A percentile compares a stretch with the other conserved stretches of the same genome.
Conservation (phyloP, 208 protist genomes). For the Tritrichomonas foetus region DNA sequence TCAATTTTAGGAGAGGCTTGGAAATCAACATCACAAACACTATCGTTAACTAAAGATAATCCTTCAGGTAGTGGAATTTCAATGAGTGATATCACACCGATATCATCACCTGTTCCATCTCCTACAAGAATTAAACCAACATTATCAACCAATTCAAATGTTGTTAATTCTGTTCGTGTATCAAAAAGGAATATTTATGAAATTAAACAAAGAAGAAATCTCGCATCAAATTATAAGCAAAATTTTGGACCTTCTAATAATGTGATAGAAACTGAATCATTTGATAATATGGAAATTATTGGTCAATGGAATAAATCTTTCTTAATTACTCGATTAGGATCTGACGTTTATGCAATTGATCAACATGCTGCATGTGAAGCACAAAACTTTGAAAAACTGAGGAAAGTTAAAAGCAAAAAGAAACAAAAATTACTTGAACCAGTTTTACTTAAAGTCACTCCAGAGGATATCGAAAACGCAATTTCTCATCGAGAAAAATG, state of each 20-base stretch:
- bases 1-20: not conserved
- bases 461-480: not conserved
- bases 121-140: not conserved
- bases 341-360: slow-evolving; percentile 11
- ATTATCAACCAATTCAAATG: not conserved
- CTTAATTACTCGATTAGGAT: not conserved
- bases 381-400: slow-evolving; percentile 7
- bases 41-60: not conserved
- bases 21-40: not conserved
- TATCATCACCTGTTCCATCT: not conserved
- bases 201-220: not conserved
- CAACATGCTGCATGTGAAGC: slow-evolving; percentile 1
- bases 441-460: not conserved
- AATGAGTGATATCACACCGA: not conserved
- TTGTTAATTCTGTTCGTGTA: not conserved
- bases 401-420: not conserved
- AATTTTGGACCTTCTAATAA: not conserved
- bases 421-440: not conserved
- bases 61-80: no score
- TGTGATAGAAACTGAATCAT: not conserved
- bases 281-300: slow-evolving; percentile 28
- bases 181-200: not conserved
- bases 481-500: not conserved
- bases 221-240: not conserved
- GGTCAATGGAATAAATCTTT: slow-evolving; percentile 38